A percentile compares a stretch with the other conserved stretches of the same genome.
Conservation (phyloP, 1,139 yeast species). For the Pichia sp. region DNA sequence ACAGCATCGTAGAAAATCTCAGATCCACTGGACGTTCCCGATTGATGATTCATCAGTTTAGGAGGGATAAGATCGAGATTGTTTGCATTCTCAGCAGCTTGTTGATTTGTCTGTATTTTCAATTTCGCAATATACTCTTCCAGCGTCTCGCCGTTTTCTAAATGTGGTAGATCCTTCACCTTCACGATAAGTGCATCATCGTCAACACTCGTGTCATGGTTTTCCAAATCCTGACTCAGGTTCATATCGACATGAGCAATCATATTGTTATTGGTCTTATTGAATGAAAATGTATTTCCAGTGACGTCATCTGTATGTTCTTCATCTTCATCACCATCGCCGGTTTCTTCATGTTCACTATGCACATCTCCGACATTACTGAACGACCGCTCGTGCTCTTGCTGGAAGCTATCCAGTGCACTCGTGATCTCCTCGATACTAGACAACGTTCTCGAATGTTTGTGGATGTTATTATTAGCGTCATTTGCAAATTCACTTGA, state of each 20-base stretch:
- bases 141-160: constrained; percentile 13
- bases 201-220: background rate
- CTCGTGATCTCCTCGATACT: constrained; percentile 23
- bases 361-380: background rate
- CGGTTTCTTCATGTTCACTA: constrained; percentile 5
- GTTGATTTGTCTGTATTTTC: background rate
- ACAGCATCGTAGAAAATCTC: constrained; percentile 25
- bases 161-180: constrained; percentile 16
- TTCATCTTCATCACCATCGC: constrained; percentile 2
- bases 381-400: constrained; percentile 15
- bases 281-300: background rate
- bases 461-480: constrained; percentile 9
- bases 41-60: background rate
- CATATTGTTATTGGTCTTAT: constrained; percentile 1
- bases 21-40: constrained; percentile 16
- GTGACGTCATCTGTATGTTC: constrained; percentile 2
- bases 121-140: constrained; percentile 13
- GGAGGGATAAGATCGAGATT: constrained; percentile 2
- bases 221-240: background rate
- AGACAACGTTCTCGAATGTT: constrained; percentile 21
- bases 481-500: background rate
- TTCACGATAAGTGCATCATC: constrained; percentile 8
- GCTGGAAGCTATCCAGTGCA: constrained; percentile 17
- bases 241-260: background rate
- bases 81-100: background rate